Percentiles rank a stretch among this genome's conserved stretches.
phyloP scores from a whole-genome alignment of 805 yeast genomes.

The Tetrapisispora namnaoensis region DNA sequence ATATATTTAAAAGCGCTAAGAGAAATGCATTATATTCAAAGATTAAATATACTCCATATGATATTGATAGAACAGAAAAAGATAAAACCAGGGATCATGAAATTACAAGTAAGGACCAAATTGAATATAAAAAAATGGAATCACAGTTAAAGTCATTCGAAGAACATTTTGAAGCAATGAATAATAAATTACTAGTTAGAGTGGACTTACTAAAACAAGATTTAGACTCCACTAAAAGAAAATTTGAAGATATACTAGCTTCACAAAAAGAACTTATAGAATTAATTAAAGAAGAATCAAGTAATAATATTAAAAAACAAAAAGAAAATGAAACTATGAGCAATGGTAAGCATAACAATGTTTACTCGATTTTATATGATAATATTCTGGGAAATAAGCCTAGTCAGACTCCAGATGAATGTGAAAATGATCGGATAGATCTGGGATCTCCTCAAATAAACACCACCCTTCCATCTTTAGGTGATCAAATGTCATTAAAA shows the following conservation, averaged over 20 bases:
- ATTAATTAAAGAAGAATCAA: not conserved
- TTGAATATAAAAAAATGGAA: not conserved
- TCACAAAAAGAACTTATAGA: not conserved
- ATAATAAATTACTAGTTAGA: not conserved
- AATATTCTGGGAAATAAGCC: not conserved
- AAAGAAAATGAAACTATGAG: not conserved
- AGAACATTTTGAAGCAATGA: not conserved
- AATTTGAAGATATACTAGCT: not conserved
- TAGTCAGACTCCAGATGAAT: not conserved
- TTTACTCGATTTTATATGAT: not conserved
- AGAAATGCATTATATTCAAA: not conserved
- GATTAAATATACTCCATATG: not conserved
- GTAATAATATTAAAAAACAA: not conserved
- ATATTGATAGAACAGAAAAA: no score
- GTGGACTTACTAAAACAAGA: not conserved
- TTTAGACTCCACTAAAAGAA: not conserved
- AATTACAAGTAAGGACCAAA: not conserved
- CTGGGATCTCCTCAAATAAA: not conserved
- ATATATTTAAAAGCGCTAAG: not conserved
- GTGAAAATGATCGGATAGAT: not conserved
- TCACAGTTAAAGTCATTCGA: not conserved
- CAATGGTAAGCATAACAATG: not conserved
- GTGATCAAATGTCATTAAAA: slow-evolving; percentile 1
- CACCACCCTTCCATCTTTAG: not conserved
- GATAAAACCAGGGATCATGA: not conserved